Conservation (phyloP, 257 asterid genomes). For the Plantago major region DNA sequence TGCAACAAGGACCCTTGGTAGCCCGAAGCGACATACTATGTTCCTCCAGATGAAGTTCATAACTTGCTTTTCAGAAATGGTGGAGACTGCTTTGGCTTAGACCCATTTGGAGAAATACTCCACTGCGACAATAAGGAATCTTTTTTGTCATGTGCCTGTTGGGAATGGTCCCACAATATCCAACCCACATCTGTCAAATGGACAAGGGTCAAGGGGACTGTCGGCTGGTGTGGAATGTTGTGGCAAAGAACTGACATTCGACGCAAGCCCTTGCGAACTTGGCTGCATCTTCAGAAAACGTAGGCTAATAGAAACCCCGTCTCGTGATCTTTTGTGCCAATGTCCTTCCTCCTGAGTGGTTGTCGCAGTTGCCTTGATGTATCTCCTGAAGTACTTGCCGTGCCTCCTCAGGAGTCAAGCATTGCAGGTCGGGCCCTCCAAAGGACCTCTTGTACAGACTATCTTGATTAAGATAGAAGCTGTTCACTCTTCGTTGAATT, state of each 20-base stretch:
- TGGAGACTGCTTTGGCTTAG: not conserved
- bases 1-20: not conserved
- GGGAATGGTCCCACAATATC: not conserved
- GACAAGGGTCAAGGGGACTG: not conserved
- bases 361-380: not conserved
- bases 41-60: not conserved
- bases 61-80: not conserved
- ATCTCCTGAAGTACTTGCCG: not conserved
- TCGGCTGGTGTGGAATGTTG: not conserved
- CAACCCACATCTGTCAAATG: not conserved
- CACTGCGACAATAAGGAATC: not conserved
- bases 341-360: not conserved
- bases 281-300: not conserved
- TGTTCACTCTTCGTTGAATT: too few relatives aligned
- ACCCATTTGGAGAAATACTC: not conserved
- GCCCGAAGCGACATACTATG: not conserved
- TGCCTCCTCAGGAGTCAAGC: not conserved
- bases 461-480: too few relatives aligned
- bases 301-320: not conserved
- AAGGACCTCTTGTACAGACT: too few relatives aligned
- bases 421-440: not conserved
- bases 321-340: not conserved
- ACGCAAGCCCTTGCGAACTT: not conserved
- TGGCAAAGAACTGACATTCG: not conserved
- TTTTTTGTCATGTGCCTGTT: not conserved